Percentiles rank a stretch among this genome's conserved stretches.
Evolutionary conservation across 2,329 filamentous ascomycete species (phyloP).

Genomic region (Fonsecaea monophora): DNA sequence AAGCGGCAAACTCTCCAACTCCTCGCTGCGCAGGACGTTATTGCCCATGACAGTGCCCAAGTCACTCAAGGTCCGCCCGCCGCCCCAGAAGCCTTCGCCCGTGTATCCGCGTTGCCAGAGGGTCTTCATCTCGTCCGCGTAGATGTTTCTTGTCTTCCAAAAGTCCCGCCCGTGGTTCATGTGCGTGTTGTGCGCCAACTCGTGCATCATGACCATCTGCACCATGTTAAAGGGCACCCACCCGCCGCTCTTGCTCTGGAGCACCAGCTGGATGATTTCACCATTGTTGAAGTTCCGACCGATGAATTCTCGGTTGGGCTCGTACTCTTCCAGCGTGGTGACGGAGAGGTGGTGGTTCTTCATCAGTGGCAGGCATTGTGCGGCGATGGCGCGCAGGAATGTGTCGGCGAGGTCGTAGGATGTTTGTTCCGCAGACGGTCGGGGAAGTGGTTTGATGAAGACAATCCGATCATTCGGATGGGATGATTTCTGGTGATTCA

Average conservation of each 20-base stretch:
- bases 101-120: conserved; percentile 75
- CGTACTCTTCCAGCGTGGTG: conserved; percentile 79
- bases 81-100: conserved; percentile 84
- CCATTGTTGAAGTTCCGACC: conserved; percentile 91
- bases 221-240: conserved; percentile 86
- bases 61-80: conserved; percentile 68
- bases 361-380: conserved; percentile 80
- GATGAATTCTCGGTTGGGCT: conserved; percentile 80
- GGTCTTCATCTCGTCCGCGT: conserved; percentile 71
- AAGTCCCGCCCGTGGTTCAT: conserved; percentile 88
- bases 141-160: conserved; percentile 78
- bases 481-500: conserved; percentile 61
- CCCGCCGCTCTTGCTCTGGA: conserved; percentile 66
- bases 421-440: conserved; percentile 49
- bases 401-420: conserved; percentile 69
- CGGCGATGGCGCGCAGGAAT: conserved; percentile 77
- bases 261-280: conserved; percentile 83
- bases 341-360: conserved; percentile 68
- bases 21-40: conserved; percentile 57
- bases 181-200: conserved; percentile 84
- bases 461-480: conserved; percentile 62
- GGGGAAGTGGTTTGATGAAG: conserved; percentile 81
- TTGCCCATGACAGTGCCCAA: conserved; percentile 64
- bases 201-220: conserved; percentile 96
- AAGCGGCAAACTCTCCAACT: conserved; percentile 71